Conservation (phyloP, 192 early-diverging fungal species). For the Lunasporangiospora selenospora region DNA sequence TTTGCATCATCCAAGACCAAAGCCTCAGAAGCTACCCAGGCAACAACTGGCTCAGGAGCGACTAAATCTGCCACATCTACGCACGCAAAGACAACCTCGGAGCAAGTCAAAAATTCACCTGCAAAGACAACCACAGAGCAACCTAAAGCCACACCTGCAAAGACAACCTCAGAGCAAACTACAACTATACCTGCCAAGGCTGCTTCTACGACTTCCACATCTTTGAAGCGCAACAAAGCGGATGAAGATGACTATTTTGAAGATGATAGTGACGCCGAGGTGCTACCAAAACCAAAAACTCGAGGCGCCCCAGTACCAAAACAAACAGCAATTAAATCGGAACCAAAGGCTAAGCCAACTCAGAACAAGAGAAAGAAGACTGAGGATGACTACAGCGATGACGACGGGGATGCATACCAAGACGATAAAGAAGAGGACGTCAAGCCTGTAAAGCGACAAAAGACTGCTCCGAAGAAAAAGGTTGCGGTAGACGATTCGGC, state of each 20-base stretch:
- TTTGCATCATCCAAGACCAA: constrained; percentile 26
- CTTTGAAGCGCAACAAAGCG: too few relatives aligned
- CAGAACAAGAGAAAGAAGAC: constrained; percentile 30
- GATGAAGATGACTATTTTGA: constrained; percentile 26
- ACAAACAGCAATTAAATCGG: constrained; percentile 1
- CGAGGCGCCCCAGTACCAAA: constrained; percentile 5
- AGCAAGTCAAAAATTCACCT: neutral
- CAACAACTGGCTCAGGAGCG: neutral
- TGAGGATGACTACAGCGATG: constrained; percentile 10
- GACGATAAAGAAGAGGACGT: constrained; percentile 9
- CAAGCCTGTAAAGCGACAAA: constrained; percentile 21
- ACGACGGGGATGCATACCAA: constrained; percentile 9
- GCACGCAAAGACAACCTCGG: neutral
- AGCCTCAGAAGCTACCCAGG: neutral
- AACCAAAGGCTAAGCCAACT: neutral
- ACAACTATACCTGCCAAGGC: constrained; percentile 17
- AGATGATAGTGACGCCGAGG: constrained; percentile 29
- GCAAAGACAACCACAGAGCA: neutral
- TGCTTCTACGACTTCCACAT: too few relatives aligned
- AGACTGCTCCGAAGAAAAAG: constrained; percentile 16
- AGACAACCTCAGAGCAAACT: too few relatives aligned
- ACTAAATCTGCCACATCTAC: too few relatives aligned
- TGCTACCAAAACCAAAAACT: constrained; percentile 10
- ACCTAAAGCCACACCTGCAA: constrained; percentile 1
- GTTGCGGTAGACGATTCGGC: constrained; percentile 9